Conservation (phyloP, 164 flowering plant species). For the Dillenia suffruticosa region DNA sequence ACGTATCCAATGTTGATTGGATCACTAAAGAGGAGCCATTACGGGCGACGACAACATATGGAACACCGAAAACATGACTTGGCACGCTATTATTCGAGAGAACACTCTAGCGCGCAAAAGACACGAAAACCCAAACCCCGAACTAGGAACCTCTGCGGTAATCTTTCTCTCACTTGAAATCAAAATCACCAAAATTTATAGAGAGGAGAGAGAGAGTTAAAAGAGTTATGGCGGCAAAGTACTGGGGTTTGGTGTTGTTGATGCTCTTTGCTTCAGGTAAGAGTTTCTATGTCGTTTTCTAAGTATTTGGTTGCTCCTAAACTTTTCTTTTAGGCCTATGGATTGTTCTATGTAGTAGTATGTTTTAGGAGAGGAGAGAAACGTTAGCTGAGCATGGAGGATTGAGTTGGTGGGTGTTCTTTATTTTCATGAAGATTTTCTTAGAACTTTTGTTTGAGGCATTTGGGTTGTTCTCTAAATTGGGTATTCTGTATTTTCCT, state of each 20-base stretch:
- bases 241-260: constrained; percentile 2
- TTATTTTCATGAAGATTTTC: too few species aligned
- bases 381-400: too few species aligned
- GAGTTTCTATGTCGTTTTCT: neutral
- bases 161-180: neutral
- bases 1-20: constrained; percentile 10
- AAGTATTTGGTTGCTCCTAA: too few species aligned
- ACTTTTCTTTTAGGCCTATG: too few species aligned
- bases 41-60: neutral
- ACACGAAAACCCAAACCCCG: neutral
- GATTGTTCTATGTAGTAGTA: neutral
- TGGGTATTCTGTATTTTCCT: too few species aligned
- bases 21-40: neutral
- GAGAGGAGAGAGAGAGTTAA: neutral
- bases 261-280: constrained; percentile 15
- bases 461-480: too few species aligned
- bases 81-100: constrained; percentile 11
- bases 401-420: too few species aligned
- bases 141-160: neutral
- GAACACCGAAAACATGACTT: neutral
- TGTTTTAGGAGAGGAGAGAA: too few species aligned
- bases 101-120: constrained; percentile 23
- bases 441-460: too few species aligned
- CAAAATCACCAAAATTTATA: neutral
- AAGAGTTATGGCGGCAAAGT: constrained; percentile 6